These are phyloP conservation scores for Nematodospora valgi DNA, from an alignment of 805 yeast genomes.

Conservation along the genomic window DNA sequence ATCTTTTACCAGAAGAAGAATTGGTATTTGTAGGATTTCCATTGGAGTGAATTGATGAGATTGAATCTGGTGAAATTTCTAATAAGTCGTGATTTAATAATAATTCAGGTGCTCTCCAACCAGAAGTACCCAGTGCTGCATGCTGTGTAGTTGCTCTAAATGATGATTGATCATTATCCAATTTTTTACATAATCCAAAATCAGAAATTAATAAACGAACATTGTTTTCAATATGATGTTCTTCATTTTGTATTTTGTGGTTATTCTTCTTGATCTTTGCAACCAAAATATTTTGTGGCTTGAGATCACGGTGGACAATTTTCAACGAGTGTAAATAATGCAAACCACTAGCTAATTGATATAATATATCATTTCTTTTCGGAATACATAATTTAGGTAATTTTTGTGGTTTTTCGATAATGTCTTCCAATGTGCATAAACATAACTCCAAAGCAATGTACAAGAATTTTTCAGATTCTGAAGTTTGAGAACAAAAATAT, in stretches of 20 bases:
- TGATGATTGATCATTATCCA: conserved; percentile 90
- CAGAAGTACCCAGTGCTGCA: conserved; percentile 90
- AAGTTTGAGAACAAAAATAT: conserved; percentile 89
- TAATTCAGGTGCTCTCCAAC: conserved; percentile 98
- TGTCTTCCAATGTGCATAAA: conserved; percentile 82
- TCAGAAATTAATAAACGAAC: conserved; percentile 83
- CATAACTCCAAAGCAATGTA: conserved; percentile 94
- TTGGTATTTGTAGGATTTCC: conserved; percentile 9
- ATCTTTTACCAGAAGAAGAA: conserved; percentile 39
- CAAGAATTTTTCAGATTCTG: conserved; percentile 66
- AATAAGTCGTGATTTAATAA: conserved; percentile 36
- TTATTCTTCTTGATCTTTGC: conserved; percentile 57
- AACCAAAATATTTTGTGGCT: conserved; percentile 89
- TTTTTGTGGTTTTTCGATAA: conserved; percentile 55
- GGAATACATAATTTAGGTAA: conserved; percentile 31
- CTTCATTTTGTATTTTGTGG: conserved; percentile 6
- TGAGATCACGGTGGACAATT: conserved; percentile 91
- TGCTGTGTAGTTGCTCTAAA: conserved; percentile 89
- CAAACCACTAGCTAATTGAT: conserved; percentile 80
- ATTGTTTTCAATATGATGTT: conserved; percentile 10
- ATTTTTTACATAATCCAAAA: conserved; percentile 89
- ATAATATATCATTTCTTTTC: conserved; percentile 27
- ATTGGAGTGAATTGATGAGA: conserved; percentile 22
- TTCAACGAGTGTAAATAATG: conserved; percentile 84
- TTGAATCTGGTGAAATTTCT: conserved; percentile 38